Evolutionary conservation across 1,139 yeast genomes (phyloP).

Genomic region (Nakaseomyces bracarensis): DNA sequence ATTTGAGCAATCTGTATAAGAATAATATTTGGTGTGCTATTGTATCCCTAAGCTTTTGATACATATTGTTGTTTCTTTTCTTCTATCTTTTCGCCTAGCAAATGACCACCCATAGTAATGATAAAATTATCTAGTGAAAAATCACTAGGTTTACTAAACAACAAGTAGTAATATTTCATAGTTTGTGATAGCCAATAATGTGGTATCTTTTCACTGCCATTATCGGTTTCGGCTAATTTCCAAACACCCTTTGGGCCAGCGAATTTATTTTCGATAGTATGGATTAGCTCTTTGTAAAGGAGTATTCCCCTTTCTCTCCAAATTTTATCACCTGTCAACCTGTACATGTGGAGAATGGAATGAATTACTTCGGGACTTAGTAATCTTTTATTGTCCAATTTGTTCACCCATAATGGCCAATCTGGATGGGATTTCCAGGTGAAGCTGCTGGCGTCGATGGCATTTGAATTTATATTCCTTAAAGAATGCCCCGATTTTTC

Average conservation of each 20-base stretch:
- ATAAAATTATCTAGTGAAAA: constrained; percentile 63
- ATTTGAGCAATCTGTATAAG: too few relatives aligned
- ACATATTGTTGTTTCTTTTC: too few relatives aligned
- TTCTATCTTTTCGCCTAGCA: constrained; percentile 36
- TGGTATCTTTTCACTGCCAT: constrained; percentile 40
- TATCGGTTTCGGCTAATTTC: constrained; percentile 33
- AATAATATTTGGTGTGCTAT: too few relatives aligned
- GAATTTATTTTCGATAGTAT: constrained; percentile 47
- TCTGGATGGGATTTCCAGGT: constrained; percentile 20
- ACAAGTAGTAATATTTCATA: constrained; percentile 60
- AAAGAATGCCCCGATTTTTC: background rate
- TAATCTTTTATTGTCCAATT: constrained; percentile 44
- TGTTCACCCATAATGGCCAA: constrained; percentile 35
- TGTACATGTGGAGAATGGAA: constrained; percentile 62
- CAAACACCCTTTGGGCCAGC: constrained; percentile 37
- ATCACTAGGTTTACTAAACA: constrained; percentile 53
- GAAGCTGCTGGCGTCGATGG: constrained; percentile 10
- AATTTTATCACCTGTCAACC: constrained; percentile 61
- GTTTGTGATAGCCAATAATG: constrained; percentile 74
- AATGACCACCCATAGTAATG: constrained; percentile 76
- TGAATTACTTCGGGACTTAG: constrained; percentile 74
- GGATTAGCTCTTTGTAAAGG: constrained; percentile 50
- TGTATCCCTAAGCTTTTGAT: too few relatives aligned
- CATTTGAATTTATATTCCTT: constrained; percentile 7
- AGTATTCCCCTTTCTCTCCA: constrained; percentile 57